These are phyloP conservation scores for Lagenidium giganteum DNA, from an alignment of 352 stramenopile genomes.

Conservation along the genomic window DNA sequence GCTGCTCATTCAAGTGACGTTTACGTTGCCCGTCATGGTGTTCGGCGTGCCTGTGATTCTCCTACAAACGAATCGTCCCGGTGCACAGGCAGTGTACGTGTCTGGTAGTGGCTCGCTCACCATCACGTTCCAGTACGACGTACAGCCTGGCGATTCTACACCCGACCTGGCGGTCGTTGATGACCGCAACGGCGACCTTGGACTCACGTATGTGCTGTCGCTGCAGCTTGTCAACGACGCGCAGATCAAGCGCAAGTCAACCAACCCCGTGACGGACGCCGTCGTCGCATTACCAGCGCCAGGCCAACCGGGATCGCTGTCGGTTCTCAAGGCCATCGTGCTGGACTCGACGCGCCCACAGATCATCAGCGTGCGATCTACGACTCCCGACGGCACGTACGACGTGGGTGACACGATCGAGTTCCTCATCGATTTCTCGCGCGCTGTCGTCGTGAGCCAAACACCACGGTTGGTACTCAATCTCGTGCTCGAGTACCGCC, in stretches of 20 bases:
- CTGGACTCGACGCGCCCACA: constrained; percentile 42
- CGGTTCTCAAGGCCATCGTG: constrained; percentile 24
- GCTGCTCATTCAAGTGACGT: constrained; percentile 44
- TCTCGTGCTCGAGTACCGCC: constrained; percentile 19
- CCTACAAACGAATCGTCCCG: constrained; percentile 17
- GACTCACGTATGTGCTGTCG: constrained; percentile 44
- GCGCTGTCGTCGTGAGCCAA: constrained; percentile 33
- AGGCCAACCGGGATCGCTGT: constrained; percentile 38
- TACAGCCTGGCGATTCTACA: constrained; percentile 34
- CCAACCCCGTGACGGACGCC: constrained; percentile 33
- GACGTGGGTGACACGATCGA: constrained; percentile 49
- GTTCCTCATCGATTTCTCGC: constrained; percentile 53
- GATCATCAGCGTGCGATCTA: constrained; percentile 36
- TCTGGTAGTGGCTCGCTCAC: constrained; percentile 33
- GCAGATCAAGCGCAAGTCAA: constrained; percentile 46
- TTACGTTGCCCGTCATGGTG: constrained; percentile 61
- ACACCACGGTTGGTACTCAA: constrained; percentile 50
- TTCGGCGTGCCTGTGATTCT: constrained; percentile 38
- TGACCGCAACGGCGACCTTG: constrained; percentile 26
- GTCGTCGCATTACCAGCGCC: constrained; percentile 37
- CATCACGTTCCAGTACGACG: constrained; percentile 45
- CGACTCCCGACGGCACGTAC: constrained; percentile 48
- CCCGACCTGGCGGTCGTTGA: constrained; percentile 40
- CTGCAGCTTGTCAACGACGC: constrained; percentile 25
- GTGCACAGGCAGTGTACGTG: constrained; percentile 19